A percentile compares a stretch with the other conserved stretches of the same genome.
phyloP scores from a whole-genome alignment of 352 stramenopile genomes.

The Globisporangium middletonii region DNA sequence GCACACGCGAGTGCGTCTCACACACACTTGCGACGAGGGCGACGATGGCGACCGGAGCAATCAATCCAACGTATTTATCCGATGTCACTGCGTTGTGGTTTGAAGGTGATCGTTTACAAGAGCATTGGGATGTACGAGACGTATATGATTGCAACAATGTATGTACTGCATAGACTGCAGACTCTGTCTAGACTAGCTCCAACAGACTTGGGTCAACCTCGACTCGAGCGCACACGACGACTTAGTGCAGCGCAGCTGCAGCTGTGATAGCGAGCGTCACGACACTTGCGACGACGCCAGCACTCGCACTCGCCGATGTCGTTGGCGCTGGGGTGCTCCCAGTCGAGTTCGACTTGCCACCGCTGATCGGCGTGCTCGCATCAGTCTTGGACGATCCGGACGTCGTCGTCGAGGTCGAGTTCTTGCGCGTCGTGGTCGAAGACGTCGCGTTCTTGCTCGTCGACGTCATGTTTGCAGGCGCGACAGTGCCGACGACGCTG shows the following conservation, averaged over 20 bases:
- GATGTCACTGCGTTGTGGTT: background rate
- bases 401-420: constrained; percentile 6
- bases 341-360: constrained; percentile 13
- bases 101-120: background rate
- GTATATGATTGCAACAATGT: background rate
- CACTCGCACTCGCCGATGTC: constrained; percentile 1
- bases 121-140: too few relatives aligned
- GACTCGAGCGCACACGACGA: too few relatives aligned
- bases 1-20: background rate
- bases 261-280: constrained; percentile 22
- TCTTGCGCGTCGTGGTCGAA: constrained; percentile 7
- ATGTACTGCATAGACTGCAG: background rate
- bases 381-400: background rate
- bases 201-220: too few relatives aligned
- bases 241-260: constrained; percentile 6
- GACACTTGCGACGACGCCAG: constrained; percentile 12
- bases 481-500: constrained; percentile 9
- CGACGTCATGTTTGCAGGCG: background rate
- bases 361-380: constrained; percentile 3
- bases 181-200: background rate
- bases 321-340: constrained; percentile 9
- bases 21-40: background rate
- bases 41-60: background rate
- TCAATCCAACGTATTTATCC: background rate
- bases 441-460: constrained; percentile 10